phyloP scores from a whole-genome alignment of 2,329 filamentous ascomycete genomes.

The Arthrobotrys iridis region DNA sequence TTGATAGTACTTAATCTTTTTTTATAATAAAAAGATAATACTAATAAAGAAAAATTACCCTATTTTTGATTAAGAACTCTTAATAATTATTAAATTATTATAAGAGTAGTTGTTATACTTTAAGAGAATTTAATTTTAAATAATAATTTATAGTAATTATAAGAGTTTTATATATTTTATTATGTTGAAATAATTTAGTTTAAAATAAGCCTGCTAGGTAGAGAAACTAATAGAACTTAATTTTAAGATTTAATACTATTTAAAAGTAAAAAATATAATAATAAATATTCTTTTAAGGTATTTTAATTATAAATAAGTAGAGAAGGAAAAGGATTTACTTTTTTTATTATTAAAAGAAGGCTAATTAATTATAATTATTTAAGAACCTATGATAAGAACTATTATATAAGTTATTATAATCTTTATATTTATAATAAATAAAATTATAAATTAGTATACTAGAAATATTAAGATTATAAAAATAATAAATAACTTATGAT shows the following conservation, averaged over 20 bases:
- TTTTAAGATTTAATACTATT: neutral
- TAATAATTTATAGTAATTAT: constrained; percentile 1
- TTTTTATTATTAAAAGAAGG: too few species aligned
- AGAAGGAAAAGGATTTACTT: too few species aligned
- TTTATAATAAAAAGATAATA: neutral
- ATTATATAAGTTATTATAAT: too few species aligned
- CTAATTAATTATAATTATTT: too few species aligned
- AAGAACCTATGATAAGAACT: too few species aligned
- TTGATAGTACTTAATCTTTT: neutral
- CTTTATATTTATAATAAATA: too few species aligned
- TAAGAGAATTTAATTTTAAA: neutral
- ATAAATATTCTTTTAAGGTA: too few species aligned
- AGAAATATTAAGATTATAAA: too few species aligned
- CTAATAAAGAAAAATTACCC: neutral
- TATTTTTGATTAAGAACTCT: neutral
- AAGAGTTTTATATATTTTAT: constrained; percentile 1
- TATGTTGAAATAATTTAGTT: neutral
- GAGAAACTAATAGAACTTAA: neutral
- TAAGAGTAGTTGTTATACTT: neutral
- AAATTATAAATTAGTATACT: too few species aligned
- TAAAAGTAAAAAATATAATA: too few species aligned
- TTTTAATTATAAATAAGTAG: too few species aligned
- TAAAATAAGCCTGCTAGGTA: neutral
- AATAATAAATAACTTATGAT: too few species aligned
- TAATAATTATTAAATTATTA: neutral